Base-by-base conservation (phyloP, 2,329 filamentous ascomycete genomes). In the Venturia effusa region DNA sequence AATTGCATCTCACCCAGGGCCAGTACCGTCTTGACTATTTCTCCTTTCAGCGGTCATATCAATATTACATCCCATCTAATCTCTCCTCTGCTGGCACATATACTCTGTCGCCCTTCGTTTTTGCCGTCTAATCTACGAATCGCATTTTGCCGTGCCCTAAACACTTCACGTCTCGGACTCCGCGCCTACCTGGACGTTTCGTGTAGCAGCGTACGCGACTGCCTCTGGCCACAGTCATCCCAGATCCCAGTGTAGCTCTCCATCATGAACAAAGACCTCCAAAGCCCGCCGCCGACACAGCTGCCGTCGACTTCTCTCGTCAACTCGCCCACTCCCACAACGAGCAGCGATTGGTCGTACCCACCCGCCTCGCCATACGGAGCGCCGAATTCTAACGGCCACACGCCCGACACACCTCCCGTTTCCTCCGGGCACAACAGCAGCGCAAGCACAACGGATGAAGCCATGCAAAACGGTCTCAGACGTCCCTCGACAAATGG, bases 391-490 rank as follows among this genome's bases (percentile, higher is more conserved):
- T 72, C 71, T 68, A 65, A 74, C 55, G 41, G 62, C n/a, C 48
- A n/a, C 45, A 37, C 13, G 19, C 61, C 72, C 48, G 69, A 72
- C 59, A 73, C 71, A 48, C 72, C 71, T 51, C 71, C 72, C 1
- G 67, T 57, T 13, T 64, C 69, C 48, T 77, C 76, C 30, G 71
- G 75, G 55, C 75, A 77, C 68, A 74, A 74, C 43, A 76, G 73
- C 68, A 71, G 68, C 68, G 74, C 74, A 32, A 75, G 73, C 41
- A 72, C 73, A 63, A 70, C 72, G 61, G 74, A 76, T 73, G 74
- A 74, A 62, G 71, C 71, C 68, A 74, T 78, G 70, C 86, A 83
- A 80, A 74, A 81, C 79, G 77, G 84, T 78, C 76, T 77, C 74
- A 70, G 75, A 30, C 22, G 30, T 37, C 62, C 41, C 39, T 34